A percentile compares a stretch with the other conserved stretches of the same genome.
These are phyloP conservation scores for Epichloe sylvatica DNA, from an alignment of 2,329 filamentous ascomycete species.

Conservation along the genomic window DNA sequence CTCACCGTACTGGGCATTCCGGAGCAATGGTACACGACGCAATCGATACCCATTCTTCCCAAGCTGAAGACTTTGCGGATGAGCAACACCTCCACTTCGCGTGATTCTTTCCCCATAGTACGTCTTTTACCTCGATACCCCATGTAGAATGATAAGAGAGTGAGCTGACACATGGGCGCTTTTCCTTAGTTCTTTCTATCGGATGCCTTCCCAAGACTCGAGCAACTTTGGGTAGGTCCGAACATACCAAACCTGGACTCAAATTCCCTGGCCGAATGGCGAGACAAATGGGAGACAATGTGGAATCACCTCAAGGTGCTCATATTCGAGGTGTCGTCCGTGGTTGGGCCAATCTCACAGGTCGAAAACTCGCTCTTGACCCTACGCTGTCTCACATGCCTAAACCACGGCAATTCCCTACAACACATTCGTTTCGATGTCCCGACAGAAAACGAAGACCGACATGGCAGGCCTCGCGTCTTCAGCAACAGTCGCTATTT, in stretches of 20 bases:
- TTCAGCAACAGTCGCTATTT: not conserved
- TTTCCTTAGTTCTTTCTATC: slow-evolving; percentile 11
- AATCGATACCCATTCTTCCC: slow-evolving; percentile 12
- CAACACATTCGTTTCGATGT: slow-evolving; percentile 20
- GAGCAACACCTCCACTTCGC: slow-evolving; percentile 8
- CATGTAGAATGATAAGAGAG: not conserved
- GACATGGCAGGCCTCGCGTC: slow-evolving; percentile 1
- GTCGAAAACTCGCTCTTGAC: slow-evolving; percentile 12
- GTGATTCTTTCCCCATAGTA: slow-evolving; percentile 1
- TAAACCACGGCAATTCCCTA: slow-evolving; percentile 14
- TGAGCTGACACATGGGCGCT: not conserved
- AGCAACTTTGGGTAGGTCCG: slow-evolving; percentile 18
- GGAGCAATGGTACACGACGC: slow-evolving; percentile 8
- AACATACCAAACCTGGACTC: slow-evolving; percentile 13
- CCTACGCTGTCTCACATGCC: slow-evolving; percentile 14
- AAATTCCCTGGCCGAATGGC: slow-evolving; percentile 3
- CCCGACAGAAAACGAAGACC: slow-evolving; percentile 12
- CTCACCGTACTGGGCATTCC: slow-evolving; percentile 13
- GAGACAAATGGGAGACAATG: slow-evolving; percentile 9
- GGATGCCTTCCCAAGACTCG: slow-evolving; percentile 11
- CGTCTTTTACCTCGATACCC: not conserved
- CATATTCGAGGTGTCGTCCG: slow-evolving; percentile 8
- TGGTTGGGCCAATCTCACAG: slow-evolving; percentile 11
- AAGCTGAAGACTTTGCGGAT: slow-evolving; percentile 18
- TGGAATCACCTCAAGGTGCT: slow-evolving; percentile 20